A percentile compares a stretch with the other conserved stretches of the same genome.
These are phyloP conservation scores for Ustilago bromivora DNA, from an alignment of 1,284 basidiomycete genomes.

Conservation along the genomic window DNA sequence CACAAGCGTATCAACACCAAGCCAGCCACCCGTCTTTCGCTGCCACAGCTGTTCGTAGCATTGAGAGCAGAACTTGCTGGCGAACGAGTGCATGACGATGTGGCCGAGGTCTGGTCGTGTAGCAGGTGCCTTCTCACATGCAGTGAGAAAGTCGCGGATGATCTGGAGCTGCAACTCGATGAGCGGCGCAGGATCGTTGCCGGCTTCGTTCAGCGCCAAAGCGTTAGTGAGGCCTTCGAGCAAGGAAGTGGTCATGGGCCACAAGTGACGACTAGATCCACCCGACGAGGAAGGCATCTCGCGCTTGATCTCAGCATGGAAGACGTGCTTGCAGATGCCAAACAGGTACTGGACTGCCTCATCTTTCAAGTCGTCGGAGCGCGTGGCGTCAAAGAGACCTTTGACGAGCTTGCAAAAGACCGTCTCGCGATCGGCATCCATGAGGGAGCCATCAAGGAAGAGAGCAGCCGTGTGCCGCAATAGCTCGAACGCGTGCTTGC, in stretches of 20 bases:
- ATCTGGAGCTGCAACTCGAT: constrained; percentile 59
- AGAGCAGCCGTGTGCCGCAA: constrained; percentile 81
- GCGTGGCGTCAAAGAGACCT: constrained; percentile 82
- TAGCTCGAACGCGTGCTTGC: constrained; percentile 81
- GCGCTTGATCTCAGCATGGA: constrained; percentile 72
- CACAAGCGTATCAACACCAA: constrained; percentile 65
- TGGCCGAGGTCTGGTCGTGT: constrained; percentile 59
- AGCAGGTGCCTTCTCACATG: constrained; percentile 56
- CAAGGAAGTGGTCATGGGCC: constrained; percentile 71
- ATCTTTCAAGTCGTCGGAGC: constrained; percentile 78
- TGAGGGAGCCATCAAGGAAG: constrained; percentile 77
- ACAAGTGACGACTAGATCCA: constrained; percentile 74
- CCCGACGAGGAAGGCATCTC: constrained; percentile 70
- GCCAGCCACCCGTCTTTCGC: constrained; percentile 69
- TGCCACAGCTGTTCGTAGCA: constrained; percentile 69
- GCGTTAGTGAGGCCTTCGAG: constrained; percentile 64
- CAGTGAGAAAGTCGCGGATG: constrained; percentile 56
- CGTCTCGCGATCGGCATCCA: constrained; percentile 77
- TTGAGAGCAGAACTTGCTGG: constrained; percentile 65
- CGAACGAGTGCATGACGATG: constrained; percentile 66
- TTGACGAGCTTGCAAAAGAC: constrained; percentile 78
- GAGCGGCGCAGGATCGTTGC: constrained; percentile 65
- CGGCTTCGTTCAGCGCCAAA: constrained; percentile 55
- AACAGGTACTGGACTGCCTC: constrained; percentile 79
- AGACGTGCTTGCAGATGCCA: constrained; percentile 78